Evolutionary conservation across 2,329 filamentous ascomycete genomes (phyloP), one percentile per base, ranked within the genome.

Genomic region (Claviceps humidiphila): DNA sequence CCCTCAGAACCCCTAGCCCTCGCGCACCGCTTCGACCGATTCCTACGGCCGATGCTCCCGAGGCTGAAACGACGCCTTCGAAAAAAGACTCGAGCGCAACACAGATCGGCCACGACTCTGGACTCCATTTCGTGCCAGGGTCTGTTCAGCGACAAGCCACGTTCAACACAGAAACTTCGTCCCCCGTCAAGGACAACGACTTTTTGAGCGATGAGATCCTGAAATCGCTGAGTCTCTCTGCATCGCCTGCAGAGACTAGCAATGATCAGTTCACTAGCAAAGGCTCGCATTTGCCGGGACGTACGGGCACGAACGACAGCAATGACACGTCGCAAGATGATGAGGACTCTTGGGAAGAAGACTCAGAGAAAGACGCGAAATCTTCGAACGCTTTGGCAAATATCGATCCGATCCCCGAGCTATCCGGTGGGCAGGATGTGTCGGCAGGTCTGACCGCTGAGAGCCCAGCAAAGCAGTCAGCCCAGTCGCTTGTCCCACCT

Each of bases 171-270:
- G 61, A 68, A 9, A 72, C 73, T 9, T 73, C 74, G 7, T 74
- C 75, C 0, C 74, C 80, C 34, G 72, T 82, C 54, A 79, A 83
- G 57, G 85, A 89, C 60, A 89, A 78, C 59, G 86, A 90, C 57
- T 74, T 78, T 52, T 64, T 90, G 47, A 76, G 81, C 30, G 83
- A 87, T 54, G 87, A 90, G 59, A 90, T 90, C 51, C 80, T 88
- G 51, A 80, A 78, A 53, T 85, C 81, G 43, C 70, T 90, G 2
- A 82, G 75, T 51, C 76, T 82, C 0, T 63, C 70, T 13, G 67
- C 67, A 14, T 56, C 46, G 34, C 44, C 60, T 40, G 43, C 54
- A 5, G 52, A 60, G 1, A 52, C 24, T 52, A 57, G 30, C 52
- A 54, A 17, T 8, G 41, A 11, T 8, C 55, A 53, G 14, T 57